Conservation (phyloP, 305 asterid genomes). For the Petunia hybrid region DNA sequence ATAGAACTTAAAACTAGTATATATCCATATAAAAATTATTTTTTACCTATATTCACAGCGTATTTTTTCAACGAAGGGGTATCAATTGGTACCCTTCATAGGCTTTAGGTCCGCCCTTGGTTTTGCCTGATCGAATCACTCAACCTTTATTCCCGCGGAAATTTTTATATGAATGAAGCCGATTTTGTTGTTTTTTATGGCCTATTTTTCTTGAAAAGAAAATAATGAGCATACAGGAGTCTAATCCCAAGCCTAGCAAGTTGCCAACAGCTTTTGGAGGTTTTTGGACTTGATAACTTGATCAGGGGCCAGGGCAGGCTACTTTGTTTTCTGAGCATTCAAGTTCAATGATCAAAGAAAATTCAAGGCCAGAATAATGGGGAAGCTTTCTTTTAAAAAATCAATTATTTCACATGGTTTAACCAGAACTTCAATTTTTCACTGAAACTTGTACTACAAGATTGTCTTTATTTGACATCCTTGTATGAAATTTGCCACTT, state of each 20-base stretch:
- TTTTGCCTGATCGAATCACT: constrained; percentile 1
- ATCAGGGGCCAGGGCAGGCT: background rate
- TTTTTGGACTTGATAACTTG: too few relatives aligned
- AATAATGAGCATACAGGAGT: background rate
- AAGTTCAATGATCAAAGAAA: background rate
- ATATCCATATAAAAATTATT: too few relatives aligned
- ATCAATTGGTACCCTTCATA: background rate
- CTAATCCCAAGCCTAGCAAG: background rate
- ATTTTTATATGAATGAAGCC: background rate
- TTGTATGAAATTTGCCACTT: background rate
- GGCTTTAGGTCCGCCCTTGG: too few relatives aligned
- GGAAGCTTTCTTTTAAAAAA: background rate
- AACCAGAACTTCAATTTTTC: background rate
- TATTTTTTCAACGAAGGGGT: too few relatives aligned
- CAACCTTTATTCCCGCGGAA: background rate
- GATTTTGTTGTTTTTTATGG: background rate
- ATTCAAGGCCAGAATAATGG: background rate
- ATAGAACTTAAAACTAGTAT: too few relatives aligned
- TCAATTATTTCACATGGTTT: background rate
- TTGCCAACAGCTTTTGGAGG: background rate
- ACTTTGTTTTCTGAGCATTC: background rate
- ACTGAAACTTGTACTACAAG: too few relatives aligned
- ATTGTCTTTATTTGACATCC: too few relatives aligned
- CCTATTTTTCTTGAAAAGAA: background rate
- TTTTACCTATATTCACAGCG: too few relatives aligned